Percentiles rank a stretch among this genome's conserved stretches.
These are phyloP conservation scores for Aspergillus sclerotioniger DNA, from an alignment of 495 filamentous ascomycete genomes.

Conservation along the genomic window DNA sequence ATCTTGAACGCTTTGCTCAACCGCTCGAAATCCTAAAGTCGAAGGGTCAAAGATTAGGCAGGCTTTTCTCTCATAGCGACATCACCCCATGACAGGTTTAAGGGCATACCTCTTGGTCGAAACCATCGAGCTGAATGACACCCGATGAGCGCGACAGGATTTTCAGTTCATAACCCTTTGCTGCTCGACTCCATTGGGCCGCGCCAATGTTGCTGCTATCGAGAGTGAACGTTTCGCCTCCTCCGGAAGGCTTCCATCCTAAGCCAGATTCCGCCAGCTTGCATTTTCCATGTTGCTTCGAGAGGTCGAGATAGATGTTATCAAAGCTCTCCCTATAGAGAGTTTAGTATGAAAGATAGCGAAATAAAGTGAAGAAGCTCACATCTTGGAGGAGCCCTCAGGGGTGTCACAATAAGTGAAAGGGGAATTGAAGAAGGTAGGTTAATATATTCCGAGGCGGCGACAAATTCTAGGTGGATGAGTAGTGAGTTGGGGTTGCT, in stretches of 20 bases:
- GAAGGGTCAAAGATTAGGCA: slow-evolving; percentile 1
- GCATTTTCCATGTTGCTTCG: slow-evolving; percentile 84
- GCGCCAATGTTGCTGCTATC: slow-evolving; percentile 75
- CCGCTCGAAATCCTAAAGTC: slow-evolving; percentile 77
- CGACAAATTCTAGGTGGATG: not conserved
- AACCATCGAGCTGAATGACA: slow-evolving; percentile 92
- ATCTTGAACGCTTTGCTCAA: slow-evolving; percentile 87
- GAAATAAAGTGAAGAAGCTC: slow-evolving; percentile 19
- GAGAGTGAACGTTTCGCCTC: slow-evolving; percentile 88
- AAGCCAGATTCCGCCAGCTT: slow-evolving; percentile 89
- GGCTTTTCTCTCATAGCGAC: not conserved
- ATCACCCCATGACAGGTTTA: not conserved
- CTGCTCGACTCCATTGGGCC: slow-evolving; percentile 94
- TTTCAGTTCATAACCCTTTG: slow-evolving; percentile 90
- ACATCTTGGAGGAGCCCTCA: slow-evolving; percentile 43
- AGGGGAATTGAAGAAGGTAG: slow-evolving; percentile 3
- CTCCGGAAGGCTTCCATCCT: slow-evolving; percentile 87
- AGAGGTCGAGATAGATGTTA: slow-evolving; percentile 91
- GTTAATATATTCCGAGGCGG: not conserved
- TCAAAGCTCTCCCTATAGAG: slow-evolving; percentile 82
- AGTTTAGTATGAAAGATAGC: slow-evolving; percentile 24
- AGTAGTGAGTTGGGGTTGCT: not conserved
- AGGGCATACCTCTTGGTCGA: slow-evolving; percentile 76
- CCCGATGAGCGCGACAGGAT: slow-evolving; percentile 77
- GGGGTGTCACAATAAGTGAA: not conserved